These are phyloP conservation scores for Cucumis variabilis DNA, from an alignment of 331 rosid genomes.

Conservation along the genomic window DNA sequence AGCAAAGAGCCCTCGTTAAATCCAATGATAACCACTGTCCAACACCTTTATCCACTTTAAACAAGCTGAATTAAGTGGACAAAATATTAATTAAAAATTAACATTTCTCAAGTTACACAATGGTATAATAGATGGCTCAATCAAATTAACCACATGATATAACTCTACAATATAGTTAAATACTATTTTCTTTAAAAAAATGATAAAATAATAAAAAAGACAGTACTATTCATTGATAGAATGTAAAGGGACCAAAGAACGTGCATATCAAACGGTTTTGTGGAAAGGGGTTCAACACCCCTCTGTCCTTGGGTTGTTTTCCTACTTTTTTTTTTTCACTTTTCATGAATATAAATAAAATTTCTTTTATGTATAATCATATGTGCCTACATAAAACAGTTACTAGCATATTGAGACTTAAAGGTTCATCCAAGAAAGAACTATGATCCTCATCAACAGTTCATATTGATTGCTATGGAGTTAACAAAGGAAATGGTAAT, in stretches of 20 bases:
- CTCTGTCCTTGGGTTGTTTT: too few relatives aligned
- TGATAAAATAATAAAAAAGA: too few relatives aligned
- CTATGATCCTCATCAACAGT: too few relatives aligned
- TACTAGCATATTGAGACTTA: background rate
- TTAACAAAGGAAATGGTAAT: too few relatives aligned
- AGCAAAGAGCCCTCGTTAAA: conserved; percentile 76
- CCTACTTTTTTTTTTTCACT: too few relatives aligned
- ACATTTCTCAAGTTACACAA: background rate
- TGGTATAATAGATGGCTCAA: conserved; percentile 1
- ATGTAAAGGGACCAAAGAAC: background rate
- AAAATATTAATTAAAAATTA: background rate
- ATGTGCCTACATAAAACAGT: background rate
- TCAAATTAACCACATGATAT: background rate
- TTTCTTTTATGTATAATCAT: too few relatives aligned
- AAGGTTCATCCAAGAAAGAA: background rate
- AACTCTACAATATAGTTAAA: background rate
- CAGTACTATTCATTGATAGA: too few relatives aligned
- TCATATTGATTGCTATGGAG: too few relatives aligned
- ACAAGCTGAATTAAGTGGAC: conserved; percentile 58
- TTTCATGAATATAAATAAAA: too few relatives aligned
- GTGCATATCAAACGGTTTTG: background rate
- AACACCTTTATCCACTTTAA: conserved; percentile 69
- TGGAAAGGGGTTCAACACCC: too few relatives aligned
- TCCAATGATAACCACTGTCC: conserved; percentile 81
- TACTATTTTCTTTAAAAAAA: background rate